Percentiles rank a stretch among this genome's conserved stretches.
Conservation (phyloP, 345 rosid species). For the Punica granatum region DNA sequence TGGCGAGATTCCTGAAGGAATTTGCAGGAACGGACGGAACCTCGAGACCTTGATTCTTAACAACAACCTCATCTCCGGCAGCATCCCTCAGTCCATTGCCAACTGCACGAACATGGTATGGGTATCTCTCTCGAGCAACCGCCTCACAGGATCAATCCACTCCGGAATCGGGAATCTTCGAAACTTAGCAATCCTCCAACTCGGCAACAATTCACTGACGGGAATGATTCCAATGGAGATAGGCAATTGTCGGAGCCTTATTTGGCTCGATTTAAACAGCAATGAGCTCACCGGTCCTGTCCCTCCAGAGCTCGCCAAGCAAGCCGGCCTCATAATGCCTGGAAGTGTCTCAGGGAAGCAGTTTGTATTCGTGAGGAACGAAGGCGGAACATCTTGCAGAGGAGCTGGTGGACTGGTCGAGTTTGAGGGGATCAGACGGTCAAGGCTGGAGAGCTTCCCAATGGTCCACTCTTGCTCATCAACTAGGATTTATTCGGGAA, state of each 20-base stretch:
- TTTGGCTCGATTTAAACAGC: slow-evolving; percentile 96
- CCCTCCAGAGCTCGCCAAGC: slow-evolving; percentile 58
- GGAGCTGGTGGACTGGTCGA: slow-evolving; percentile 98
- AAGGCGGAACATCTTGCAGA: slow-evolving; percentile 91
- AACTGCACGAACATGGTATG: slow-evolving; percentile 79
- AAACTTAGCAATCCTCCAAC: slow-evolving; percentile 68
- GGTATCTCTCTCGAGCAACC: slow-evolving; percentile 86
- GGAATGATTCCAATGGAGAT: slow-evolving; percentile 75
- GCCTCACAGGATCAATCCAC: slow-evolving; percentile 64
- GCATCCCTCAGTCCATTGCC: slow-evolving; percentile 62
- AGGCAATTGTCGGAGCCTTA: slow-evolving; percentile 68
- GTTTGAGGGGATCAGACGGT: slow-evolving; percentile 71
- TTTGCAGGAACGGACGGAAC: slow-evolving; percentile 67
- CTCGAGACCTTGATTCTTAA: slow-evolving; percentile 79
- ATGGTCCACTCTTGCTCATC: slow-evolving; percentile 89
- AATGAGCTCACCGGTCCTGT: slow-evolving; percentile 53
- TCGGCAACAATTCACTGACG: slow-evolving; percentile 78
- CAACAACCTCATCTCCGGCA: slow-evolving; percentile 70
- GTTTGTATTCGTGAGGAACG: slow-evolving; percentile 90
- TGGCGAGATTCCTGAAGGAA: slow-evolving; percentile 66
- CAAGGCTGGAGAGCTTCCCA: slow-evolving; percentile 56
- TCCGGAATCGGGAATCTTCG: slow-evolving; percentile 52
- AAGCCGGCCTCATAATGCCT: slow-evolving; percentile 64
- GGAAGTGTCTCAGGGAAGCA: slow-evolving; percentile 88
- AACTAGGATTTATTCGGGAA: slow-evolving; percentile 76